phyloP scores from a whole-genome alignment of 805 yeast genomes.

The Saturnispora halmiae region DNA sequence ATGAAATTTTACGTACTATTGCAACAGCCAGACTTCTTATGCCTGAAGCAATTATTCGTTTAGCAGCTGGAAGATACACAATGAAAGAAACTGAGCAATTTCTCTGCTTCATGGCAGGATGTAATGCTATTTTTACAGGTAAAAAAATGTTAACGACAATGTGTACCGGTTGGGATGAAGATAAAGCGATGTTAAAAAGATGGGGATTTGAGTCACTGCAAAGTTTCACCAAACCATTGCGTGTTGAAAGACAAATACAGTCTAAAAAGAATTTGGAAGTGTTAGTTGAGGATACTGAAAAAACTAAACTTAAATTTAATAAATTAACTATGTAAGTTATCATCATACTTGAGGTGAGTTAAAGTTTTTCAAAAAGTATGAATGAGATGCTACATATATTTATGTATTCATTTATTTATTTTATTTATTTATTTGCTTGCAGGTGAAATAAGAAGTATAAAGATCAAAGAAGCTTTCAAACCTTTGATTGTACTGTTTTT shows the following conservation, averaged over 20 bases:
- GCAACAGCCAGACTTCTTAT: slow-evolving; percentile 69
- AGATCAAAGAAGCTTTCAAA: too few species aligned
- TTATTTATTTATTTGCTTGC: too few species aligned
- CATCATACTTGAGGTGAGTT: too few species aligned
- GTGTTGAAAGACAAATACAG: not conserved
- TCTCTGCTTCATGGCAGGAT: slow-evolving; percentile 67
- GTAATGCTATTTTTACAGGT: slow-evolving; percentile 76
- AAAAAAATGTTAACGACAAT: slow-evolving; percentile 73
- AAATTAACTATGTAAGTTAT: too few species aligned
- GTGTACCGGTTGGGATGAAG: slow-evolving; percentile 83
- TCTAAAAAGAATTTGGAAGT: not conserved
- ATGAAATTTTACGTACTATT: slow-evolving; percentile 55
- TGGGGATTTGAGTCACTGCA: slow-evolving; percentile 45
- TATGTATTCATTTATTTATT: too few species aligned
- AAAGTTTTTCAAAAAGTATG: too few species aligned
- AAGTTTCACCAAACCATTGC: slow-evolving; percentile 11
- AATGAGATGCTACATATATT: too few species aligned
- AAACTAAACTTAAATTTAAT: too few species aligned
- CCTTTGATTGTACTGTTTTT: too few species aligned
- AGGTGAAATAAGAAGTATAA: too few species aligned
- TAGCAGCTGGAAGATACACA: slow-evolving; percentile 76
- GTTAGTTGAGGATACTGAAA: too few species aligned
- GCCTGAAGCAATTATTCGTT: slow-evolving; percentile 62
- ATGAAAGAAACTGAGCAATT: slow-evolving; percentile 73
- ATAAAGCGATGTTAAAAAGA: slow-evolving; percentile 51